Evolutionary conservation across 495 filamentous ascomycete species (phyloP).

Genomic region (Aspergillus coremiiformis): DNA sequence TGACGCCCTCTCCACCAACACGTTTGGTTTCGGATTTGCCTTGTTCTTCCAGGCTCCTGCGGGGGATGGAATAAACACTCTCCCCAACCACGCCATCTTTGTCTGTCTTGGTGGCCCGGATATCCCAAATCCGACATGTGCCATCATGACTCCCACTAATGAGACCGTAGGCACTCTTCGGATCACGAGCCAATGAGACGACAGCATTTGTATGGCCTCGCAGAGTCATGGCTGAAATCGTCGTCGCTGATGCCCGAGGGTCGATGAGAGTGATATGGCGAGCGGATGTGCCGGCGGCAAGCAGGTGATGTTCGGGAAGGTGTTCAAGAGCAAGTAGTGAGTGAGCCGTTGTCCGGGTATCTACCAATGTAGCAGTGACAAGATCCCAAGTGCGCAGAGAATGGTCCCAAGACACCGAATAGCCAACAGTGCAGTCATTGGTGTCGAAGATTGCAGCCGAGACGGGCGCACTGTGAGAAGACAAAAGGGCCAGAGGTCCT

Average conservation of each 20-base stretch:
- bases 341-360: constrained; percentile 73
- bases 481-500: constrained; percentile 68
- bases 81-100: constrained; percentile 65
- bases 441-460: constrained; percentile 76
- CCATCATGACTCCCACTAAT: constrained; percentile 83
- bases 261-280: constrained; percentile 85
- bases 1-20: constrained; percentile 67
- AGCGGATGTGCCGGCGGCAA: constrained; percentile 81
- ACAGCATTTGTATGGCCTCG: constrained; percentile 85
- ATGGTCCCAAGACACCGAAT: constrained; percentile 84
- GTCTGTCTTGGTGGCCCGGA: constrained; percentile 61
- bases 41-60: constrained; percentile 54
- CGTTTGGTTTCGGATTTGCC: constrained; percentile 44
- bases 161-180: constrained; percentile 68
- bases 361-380: constrained; percentile 62
- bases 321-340: constrained; percentile 68
- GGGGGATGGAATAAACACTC: constrained; percentile 70
- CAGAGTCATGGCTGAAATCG: constrained; percentile 76
- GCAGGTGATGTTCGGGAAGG: constrained; percentile 56
- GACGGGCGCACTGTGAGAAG: constrained; percentile 63
- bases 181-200: constrained; percentile 58
- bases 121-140: constrained; percentile 87
- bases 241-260: constrained; percentile 65
- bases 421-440: constrained; percentile 76
- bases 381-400: constrained; percentile 87